A percentile compares a stretch with the other conserved stretches of the same genome.
Evolutionary conservation across 2,329 filamentous ascomycete species (phyloP).

Genomic region (Emericellopsis atlantica): DNA sequence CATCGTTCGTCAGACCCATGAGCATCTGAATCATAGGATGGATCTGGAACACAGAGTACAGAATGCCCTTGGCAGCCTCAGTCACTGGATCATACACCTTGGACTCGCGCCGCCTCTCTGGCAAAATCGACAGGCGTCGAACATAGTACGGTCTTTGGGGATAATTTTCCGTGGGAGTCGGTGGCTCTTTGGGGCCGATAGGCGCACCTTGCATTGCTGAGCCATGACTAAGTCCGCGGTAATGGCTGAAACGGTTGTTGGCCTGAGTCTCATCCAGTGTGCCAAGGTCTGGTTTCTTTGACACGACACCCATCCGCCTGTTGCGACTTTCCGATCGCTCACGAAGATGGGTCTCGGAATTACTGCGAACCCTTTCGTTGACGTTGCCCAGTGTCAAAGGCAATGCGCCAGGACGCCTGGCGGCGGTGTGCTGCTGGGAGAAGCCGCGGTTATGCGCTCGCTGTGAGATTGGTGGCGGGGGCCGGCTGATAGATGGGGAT

Average conservation of each 20-base stretch:
- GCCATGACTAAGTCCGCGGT: constrained; percentile 54
- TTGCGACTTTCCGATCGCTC: constrained; percentile 42
- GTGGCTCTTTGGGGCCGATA: constrained; percentile 36
- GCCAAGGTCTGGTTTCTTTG: constrained; percentile 46
- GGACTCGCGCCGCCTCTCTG: constrained; percentile 50
- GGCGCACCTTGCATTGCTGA: constrained; percentile 49
- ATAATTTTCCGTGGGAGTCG: constrained; percentile 44
- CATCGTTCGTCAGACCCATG: constrained; percentile 48
- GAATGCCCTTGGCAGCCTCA: constrained; percentile 52
- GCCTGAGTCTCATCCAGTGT: constrained; percentile 49
- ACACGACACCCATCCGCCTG: constrained; percentile 52
- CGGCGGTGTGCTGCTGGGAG: constrained; percentile 52
- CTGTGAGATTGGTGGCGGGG: constrained; percentile 65
- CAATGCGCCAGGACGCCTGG: constrained; percentile 61
- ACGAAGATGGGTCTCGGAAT: constrained; percentile 48
- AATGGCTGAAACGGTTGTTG: constrained; percentile 55
- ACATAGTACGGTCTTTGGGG: constrained; percentile 50
- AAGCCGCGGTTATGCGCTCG: constrained; percentile 65
- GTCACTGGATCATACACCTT: constrained; percentile 47
- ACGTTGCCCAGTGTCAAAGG: constrained; percentile 56
- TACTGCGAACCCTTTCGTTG: constrained; percentile 55
- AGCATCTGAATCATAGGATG: constrained; percentile 57
- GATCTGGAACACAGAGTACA: constrained; percentile 56
- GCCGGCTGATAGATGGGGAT: constrained; percentile 48
- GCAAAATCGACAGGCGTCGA: constrained; percentile 48